phyloP scores from a whole-genome alignment of 345 rosid genomes.

The Aquilaria malaccensis region DNA sequence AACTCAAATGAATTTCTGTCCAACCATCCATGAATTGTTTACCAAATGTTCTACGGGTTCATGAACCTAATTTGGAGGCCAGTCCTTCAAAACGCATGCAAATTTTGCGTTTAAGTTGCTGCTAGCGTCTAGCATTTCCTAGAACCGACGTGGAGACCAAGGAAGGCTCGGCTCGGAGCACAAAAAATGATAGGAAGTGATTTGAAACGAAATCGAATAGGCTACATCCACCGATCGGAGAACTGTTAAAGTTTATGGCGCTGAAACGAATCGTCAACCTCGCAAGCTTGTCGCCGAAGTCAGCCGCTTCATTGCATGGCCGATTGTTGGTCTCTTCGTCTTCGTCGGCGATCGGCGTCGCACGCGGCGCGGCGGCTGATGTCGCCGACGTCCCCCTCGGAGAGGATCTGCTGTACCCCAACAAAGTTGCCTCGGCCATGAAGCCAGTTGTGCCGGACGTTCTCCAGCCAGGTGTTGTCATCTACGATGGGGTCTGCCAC shows the following conservation, averaged over 20 bases:
- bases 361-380: slow-evolving; percentile 23
- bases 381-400: slow-evolving; percentile 29
- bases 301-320: neutral
- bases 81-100: too few relatives aligned
- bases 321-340: slow-evolving; percentile 16
- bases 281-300: neutral
- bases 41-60: too few relatives aligned
- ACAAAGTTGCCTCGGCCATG: slow-evolving; percentile 20
- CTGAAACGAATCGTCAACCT: slow-evolving; percentile 2
- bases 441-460: slow-evolving; percentile 32
- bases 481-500: slow-evolving; percentile 93
- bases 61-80: too few relatives aligned
- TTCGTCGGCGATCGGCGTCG: slow-evolving; percentile 18
- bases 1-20: too few relatives aligned
- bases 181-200: neutral
- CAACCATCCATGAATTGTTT: too few relatives aligned
- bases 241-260: slow-evolving; percentile 4
- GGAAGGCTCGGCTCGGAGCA: slow-evolving; percentile 1
- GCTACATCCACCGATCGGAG: neutral
- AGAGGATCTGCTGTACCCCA: slow-evolving; percentile 27
- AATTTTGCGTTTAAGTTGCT: too few relatives aligned
- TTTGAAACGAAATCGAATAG: neutral
- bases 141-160: slow-evolving; percentile 18
- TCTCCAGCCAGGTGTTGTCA: slow-evolving; percentile 89
- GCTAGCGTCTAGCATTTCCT: too few relatives aligned